Conservation (phyloP, 75 land plant species). For the Isoetes taiwanensis region DNA sequence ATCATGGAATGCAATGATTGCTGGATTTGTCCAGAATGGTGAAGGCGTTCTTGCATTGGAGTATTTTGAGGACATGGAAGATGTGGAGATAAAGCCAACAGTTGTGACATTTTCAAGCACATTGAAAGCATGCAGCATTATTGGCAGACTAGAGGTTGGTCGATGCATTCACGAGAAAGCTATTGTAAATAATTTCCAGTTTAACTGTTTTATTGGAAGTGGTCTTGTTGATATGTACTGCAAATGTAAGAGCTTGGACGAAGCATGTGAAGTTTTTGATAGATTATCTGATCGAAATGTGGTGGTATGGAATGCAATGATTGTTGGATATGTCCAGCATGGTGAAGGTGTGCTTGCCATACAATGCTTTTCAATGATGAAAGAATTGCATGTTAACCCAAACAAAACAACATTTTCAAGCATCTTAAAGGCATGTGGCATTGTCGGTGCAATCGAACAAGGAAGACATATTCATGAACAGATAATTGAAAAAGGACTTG, state of each 20-base stretch:
- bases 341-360: not conserved
- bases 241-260: conserved; percentile 22
- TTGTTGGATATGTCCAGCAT: conserved; percentile 42
- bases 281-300: conserved; percentile 22
- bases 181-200: conserved; percentile 10
- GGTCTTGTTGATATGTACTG: conserved; percentile 43
- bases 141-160: conserved; percentile 11
- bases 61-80: conserved; percentile 26
- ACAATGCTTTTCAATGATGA: too few species aligned
- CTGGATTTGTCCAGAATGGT: conserved; percentile 25
- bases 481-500: too few species aligned
- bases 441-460: too few species aligned
- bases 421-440: too few species aligned
- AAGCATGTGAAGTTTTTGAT: conserved; percentile 24
- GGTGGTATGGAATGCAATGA: conserved; percentile 41
- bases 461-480: too few species aligned
- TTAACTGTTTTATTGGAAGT: conserved; percentile 24
- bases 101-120: conserved; percentile 29
- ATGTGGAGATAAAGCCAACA: conserved; percentile 19
- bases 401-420: too few species aligned
- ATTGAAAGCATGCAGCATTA: conserved; percentile 22
- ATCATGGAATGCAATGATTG: conserved; percentile 34
- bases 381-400: too few species aligned
- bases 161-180: conserved; percentile 25
- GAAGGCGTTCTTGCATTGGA: conserved; percentile 16